Evolutionary conservation across 2,329 filamentous ascomycete genomes (phyloP), one percentile per base, ranked within the genome.

Genomic region (Coniochaeta sp.): DNA sequence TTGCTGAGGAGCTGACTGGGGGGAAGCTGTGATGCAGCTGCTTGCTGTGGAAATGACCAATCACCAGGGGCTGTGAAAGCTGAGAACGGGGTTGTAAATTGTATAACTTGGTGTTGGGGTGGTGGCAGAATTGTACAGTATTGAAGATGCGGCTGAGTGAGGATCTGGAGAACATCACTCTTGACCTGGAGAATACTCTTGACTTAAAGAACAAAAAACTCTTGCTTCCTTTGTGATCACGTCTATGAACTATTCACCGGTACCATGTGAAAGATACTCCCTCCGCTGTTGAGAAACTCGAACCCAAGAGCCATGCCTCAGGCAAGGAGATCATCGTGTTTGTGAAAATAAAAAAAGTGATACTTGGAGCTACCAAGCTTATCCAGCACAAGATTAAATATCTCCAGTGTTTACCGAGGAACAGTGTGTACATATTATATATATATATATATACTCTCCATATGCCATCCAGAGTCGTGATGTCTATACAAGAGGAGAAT

Each of bases 1-100:
- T 85, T 59, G 77, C 83, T 3, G 83, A 86, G 70, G 81, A 84
- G 71, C 74, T 86, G 62, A 85, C 83, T 24, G 83, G 83, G 58
- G 82, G 83, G 62, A 84, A 82, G 73, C 78, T 85, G 74, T 52
- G 22, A 22, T 30, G 36, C 16, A 8, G 2, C 17, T 40, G 38
- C 38, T 40, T 40, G 38, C 38, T 40, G 38, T 16, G 38, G 30
- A 6, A 5, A 26, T 12, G 6, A 9, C 6, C 24, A 26, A 8
- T 3, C 19, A 26, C 19, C 4, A 44, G 4, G 6, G 10, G 28
- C 36, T 44, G 34, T 61, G 61, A 61, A 61, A 61, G 59, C 47
- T 60, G 24, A 62, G 36, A 4, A 40, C n/a, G 38, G 17, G 59
- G 55, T 58, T 52, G 61, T 61, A 55, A 38, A 57, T 57, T 57